Evolutionary conservation across 2,329 filamentous ascomycete species (phyloP).

Genomic region (Botrytis hyacinthi): DNA sequence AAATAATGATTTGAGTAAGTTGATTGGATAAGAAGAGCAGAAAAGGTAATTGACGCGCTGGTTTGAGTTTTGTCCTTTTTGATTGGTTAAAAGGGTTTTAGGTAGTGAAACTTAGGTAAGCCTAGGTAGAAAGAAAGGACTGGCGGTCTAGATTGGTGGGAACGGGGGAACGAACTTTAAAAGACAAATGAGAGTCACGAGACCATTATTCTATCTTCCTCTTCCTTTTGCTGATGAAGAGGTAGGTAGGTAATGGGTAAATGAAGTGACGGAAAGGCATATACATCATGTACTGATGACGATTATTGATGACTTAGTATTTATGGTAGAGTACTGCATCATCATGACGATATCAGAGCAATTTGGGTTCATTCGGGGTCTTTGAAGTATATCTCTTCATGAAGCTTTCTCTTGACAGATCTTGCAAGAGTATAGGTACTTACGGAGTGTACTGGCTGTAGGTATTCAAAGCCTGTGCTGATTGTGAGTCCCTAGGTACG

Average conservation of each 20-base stretch:
- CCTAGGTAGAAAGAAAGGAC: background rate
- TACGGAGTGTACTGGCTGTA: background rate
- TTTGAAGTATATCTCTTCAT: background rate
- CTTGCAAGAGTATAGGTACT: background rate
- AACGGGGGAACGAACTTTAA: background rate
- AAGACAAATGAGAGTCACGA: background rate
- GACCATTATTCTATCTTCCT: background rate
- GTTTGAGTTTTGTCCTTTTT: background rate
- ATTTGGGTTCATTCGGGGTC: background rate
- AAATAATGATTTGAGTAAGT: background rate
- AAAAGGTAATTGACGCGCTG: constrained; percentile 17
- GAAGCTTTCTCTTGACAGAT: background rate
- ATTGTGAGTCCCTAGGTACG: background rate
- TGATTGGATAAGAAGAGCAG: constrained; percentile 15
- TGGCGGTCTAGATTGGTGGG: background rate
- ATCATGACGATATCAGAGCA: background rate
- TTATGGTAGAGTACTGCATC: background rate
- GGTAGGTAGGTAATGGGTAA: background rate
- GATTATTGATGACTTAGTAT: background rate
- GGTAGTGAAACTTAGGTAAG: background rate
- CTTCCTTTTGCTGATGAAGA: background rate
- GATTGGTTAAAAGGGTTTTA: background rate
- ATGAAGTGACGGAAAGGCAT: background rate
- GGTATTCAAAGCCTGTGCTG: background rate
- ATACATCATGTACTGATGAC: background rate